Percentiles rank a stretch among this genome's conserved stretches.
Evolutionary conservation across 2,329 filamentous ascomycete species (phyloP).

Genomic region (Epichloe glyceriae): DNA sequence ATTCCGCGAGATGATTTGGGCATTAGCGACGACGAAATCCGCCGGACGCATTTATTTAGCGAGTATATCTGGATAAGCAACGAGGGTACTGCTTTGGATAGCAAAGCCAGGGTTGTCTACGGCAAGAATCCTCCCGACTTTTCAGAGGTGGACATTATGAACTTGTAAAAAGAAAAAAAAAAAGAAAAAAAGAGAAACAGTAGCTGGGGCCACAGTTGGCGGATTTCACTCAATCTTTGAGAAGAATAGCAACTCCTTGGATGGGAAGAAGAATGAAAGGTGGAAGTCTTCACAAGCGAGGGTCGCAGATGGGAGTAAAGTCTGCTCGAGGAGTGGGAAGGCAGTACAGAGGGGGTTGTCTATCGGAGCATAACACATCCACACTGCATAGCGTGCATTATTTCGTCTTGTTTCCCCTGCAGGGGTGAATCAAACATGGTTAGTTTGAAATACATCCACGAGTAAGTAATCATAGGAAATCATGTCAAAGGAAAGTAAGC

Average conservation of each 20-base stretch:
- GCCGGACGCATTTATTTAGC: slow-evolving; percentile 61
- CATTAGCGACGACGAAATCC: slow-evolving; percentile 82
- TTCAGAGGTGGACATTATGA: slow-evolving; percentile 76
- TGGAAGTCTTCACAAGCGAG: neutral
- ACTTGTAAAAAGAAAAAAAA: slow-evolving; percentile 36
- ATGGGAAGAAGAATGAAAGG: neutral
- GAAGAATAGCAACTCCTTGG: neutral
- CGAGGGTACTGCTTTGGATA: slow-evolving; percentile 78
- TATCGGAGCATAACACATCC: no score
- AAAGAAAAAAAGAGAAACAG: no score
- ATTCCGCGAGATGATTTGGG: slow-evolving; percentile 84
- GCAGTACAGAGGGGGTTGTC: no score
- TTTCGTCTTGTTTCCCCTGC: no score
- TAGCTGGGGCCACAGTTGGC: neutral
- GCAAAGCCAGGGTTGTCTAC: slow-evolving; percentile 71
- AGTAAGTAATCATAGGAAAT: no score
- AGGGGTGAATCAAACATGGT: no score
- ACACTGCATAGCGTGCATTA: no score
- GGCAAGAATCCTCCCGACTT: slow-evolving; percentile 80
- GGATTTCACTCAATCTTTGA: neutral
- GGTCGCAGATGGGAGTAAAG: no score
- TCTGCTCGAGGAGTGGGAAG: no score
- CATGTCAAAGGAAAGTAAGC: no score
- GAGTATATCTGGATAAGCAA: slow-evolving; percentile 87
- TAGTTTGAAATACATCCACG: no score